phyloP scores from a whole-genome alignment of 495 filamentous ascomycete genomes.

The Friedmanniomyces simplex region DNA sequence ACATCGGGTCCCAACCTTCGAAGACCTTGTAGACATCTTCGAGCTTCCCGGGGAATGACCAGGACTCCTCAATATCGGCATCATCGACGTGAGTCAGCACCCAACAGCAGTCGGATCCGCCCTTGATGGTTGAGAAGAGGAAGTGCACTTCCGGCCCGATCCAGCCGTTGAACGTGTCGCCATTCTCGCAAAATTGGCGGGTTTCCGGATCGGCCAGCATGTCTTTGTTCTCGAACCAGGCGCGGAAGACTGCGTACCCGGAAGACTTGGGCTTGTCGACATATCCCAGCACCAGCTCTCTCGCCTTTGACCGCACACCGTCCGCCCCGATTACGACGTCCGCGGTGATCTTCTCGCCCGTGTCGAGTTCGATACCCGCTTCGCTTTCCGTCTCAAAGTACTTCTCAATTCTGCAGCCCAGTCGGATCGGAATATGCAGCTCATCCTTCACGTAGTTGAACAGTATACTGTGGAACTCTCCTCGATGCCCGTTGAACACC shows the following conservation, averaged over 20 bases:
- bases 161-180: conserved; percentile 54
- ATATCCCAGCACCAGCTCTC: conserved; percentile 49
- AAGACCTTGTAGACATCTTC: conserved; percentile 51
- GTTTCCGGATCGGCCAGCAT: conserved; percentile 53
- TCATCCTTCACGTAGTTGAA: conserved; percentile 48
- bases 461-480: conserved; percentile 48
- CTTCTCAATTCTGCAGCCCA: conserved; percentile 40
- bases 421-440: conserved; percentile 45
- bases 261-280: conserved; percentile 49
- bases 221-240: conserved; percentile 51
- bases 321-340: conserved; percentile 52
- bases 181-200: conserved; percentile 48
- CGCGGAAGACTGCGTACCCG: conserved; percentile 49
- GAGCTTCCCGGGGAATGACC: conserved; percentile 52
- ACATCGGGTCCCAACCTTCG: conserved; percentile 56
- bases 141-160: conserved; percentile 57
- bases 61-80: conserved; percentile 53
- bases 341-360: conserved; percentile 37
- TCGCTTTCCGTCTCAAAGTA: conserved; percentile 47
- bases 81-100: conserved; percentile 57
- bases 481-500: conserved; percentile 51
- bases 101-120: conserved; percentile 57
- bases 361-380: conserved; percentile 45
- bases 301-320: conserved; percentile 49
- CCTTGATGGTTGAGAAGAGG: conserved; percentile 50